Conservation (phyloP, 371 early-diverging fungal species). For the Capillidium rhysosporum region DNA sequence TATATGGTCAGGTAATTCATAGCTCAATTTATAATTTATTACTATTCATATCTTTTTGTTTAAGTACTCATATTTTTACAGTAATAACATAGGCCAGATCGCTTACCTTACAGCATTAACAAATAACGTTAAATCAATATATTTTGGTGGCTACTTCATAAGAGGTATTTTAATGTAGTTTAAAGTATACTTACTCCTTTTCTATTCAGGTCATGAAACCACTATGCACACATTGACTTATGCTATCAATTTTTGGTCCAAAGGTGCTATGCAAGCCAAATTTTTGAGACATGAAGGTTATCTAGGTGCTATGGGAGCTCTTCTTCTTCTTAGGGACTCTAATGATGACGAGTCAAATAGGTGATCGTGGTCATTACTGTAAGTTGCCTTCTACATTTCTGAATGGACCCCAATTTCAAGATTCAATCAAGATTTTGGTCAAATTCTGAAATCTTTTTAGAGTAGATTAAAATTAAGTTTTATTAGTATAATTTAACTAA, state of each 20-base stretch:
- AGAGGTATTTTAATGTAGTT: constrained; percentile 29
- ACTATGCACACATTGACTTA: constrained; percentile 95
- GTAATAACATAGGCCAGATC: constrained; percentile 96
- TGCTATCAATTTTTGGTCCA: constrained; percentile 93
- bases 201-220: constrained; percentile 48
- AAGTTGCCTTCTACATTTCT: too few relatives aligned
- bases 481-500: too few relatives aligned
- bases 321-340: not conserved
- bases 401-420: too few relatives aligned
- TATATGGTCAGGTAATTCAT: constrained; percentile 65
- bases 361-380: too few relatives aligned
- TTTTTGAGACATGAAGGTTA: constrained; percentile 95
- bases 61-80: constrained; percentile 12
- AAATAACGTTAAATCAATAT: constrained; percentile 75
- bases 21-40: too few relatives aligned
- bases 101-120: constrained; percentile 88
- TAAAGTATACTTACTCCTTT: not conserved
- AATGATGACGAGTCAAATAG: too few relatives aligned
- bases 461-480: too few relatives aligned
- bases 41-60: not conserved
- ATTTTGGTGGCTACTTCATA: constrained; percentile 93
- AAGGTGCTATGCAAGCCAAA: constrained; percentile 80
- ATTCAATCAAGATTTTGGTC: too few relatives aligned
- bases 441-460: too few relatives aligned
- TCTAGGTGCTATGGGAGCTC: constrained; percentile 29